phyloP scores from a whole-genome alignment of 306 rosid species.

The Mucuna pruriens region DNA sequence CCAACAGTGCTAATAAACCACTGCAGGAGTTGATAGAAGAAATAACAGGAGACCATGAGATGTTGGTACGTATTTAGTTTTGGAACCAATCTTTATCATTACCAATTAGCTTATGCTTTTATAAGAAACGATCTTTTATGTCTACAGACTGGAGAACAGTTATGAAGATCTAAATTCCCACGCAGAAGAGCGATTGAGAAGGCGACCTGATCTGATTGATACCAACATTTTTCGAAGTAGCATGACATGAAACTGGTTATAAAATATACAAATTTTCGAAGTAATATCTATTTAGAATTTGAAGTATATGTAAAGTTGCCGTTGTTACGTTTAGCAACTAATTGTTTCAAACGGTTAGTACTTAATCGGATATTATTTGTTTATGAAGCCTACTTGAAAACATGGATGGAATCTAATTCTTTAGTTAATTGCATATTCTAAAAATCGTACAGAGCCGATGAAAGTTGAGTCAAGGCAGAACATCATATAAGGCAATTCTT shows the following conservation, averaged over 20 bases:
- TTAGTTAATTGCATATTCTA: neutral
- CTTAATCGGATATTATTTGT: neutral
- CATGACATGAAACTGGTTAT: neutral
- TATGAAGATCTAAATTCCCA: constrained; percentile 27
- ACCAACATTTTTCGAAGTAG: neutral
- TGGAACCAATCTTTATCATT: neutral
- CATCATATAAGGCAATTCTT: neutral
- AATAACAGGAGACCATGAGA: constrained; percentile 84
- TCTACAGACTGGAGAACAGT: constrained; percentile 54
- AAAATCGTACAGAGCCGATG: neutral
- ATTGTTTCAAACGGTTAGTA: neutral
- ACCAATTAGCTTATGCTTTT: constrained; percentile 6
- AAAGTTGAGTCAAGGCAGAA: neutral
- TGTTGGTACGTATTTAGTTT: constrained; percentile 58
- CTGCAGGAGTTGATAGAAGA: constrained; percentile 78
- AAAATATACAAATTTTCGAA: too few relatives aligned
- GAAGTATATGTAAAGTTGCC: neutral
- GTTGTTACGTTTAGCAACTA: neutral
- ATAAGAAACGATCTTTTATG: neutral
- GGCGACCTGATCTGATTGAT: neutral
- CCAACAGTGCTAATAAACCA: constrained; percentile 82
- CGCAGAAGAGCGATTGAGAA: neutral
- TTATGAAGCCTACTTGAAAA: neutral
- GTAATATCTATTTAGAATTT: constrained; percentile 5
- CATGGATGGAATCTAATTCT: neutral